Evolutionary conservation across 2,329 filamentous ascomycete species (phyloP).

Genomic region (Pseudocercospora fijiensis): DNA sequence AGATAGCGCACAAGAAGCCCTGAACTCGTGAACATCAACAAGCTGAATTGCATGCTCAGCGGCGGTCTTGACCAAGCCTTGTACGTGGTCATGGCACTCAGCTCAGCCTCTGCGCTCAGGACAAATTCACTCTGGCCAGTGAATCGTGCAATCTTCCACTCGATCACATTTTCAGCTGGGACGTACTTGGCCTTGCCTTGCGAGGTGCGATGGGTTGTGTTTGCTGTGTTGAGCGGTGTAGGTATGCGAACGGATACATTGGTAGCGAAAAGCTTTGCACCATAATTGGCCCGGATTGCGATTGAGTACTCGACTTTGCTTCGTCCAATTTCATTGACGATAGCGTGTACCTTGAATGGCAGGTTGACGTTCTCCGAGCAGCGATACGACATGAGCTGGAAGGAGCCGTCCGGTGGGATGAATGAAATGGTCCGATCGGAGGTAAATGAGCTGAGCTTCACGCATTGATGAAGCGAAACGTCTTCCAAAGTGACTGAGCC

Average conservation of each 20-base stretch:
- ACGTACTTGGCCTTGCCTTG: slow-evolving; percentile 99
- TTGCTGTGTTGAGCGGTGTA: slow-evolving; percentile 92
- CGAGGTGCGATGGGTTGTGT: slow-evolving; percentile 86
- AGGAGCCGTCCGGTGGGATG: slow-evolving; percentile 93
- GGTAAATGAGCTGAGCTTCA: slow-evolving; percentile 96
- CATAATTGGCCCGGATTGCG: slow-evolving; percentile 94
- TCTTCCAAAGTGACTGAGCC: slow-evolving; percentile 95
- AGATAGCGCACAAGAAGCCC: slow-evolving; percentile 89
- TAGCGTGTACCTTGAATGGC: slow-evolving; percentile 97
- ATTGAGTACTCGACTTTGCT: slow-evolving; percentile 99
- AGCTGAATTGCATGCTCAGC: slow-evolving; percentile 83
- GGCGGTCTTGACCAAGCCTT: slow-evolving; percentile 95
- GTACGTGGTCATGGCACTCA: slow-evolving; percentile 97
- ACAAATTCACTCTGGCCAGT: slow-evolving; percentile 97
- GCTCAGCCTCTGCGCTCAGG: slow-evolving; percentile 83
- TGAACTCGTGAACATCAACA: slow-evolving; percentile 97
- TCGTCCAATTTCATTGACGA: slow-evolving; percentile 95
- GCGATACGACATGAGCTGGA: slow-evolving; percentile 97
- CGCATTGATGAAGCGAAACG: slow-evolving; percentile 98
- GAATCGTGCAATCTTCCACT: slow-evolving; percentile 99
- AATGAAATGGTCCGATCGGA: slow-evolving; percentile 96
- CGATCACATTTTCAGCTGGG: slow-evolving; percentile 94
- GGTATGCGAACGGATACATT: slow-evolving; percentile 94
- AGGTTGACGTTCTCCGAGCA: slow-evolving; percentile 98
- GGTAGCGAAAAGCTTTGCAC: slow-evolving; percentile 91